These are phyloP conservation scores for Erysiphe pulchra DNA, from an alignment of 2,329 filamentous ascomycete species.

Conservation along the genomic window DNA sequence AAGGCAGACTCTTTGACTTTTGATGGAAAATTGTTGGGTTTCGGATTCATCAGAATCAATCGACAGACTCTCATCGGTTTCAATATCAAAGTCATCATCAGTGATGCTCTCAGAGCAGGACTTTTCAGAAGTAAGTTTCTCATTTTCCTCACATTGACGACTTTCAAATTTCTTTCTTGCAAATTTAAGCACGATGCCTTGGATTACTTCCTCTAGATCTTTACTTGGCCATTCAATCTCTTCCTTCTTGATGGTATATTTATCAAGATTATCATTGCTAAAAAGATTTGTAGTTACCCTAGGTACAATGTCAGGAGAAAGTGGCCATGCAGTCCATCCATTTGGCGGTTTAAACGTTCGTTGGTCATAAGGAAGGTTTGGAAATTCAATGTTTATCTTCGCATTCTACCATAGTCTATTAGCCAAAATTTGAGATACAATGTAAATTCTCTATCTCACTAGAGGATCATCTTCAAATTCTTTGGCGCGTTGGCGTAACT, in stretches of 20 bases:
- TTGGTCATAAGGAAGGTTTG: constrained; percentile 3
- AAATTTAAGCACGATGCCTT: constrained; percentile 35
- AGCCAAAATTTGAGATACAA: not conserved
- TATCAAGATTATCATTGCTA: constrained; percentile 21
- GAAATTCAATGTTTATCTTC: constrained; percentile 5
- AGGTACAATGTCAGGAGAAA: constrained; percentile 36
- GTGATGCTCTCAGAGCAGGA: constrained; percentile 4
- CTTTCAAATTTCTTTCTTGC: constrained; percentile 38
- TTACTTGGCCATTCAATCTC: constrained; percentile 25
- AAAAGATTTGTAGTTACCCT: constrained; percentile 23
- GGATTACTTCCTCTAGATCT: constrained; percentile 42
- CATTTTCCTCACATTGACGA: constrained; percentile 11
- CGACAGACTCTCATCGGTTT: not conserved
- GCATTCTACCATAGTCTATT: not conserved
- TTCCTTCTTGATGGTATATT: constrained; percentile 23
- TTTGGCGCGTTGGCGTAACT: constrained; percentile 27
- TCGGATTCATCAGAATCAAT: not conserved
- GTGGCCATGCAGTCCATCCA: constrained; percentile 68
- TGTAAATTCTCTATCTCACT: not conserved
- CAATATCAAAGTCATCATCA: not conserved
- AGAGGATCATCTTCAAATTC: constrained; percentile 3
- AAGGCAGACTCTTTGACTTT: not conserved
- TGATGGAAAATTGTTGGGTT: too few species aligned
- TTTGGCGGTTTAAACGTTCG: constrained; percentile 25
- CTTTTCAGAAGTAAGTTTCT: constrained; percentile 1